Evolutionary conservation across 208 protist genomes (phyloP), one percentile per base, ranked within the genome.

Genomic region (Trypanosoma platydactyli): DNA sequence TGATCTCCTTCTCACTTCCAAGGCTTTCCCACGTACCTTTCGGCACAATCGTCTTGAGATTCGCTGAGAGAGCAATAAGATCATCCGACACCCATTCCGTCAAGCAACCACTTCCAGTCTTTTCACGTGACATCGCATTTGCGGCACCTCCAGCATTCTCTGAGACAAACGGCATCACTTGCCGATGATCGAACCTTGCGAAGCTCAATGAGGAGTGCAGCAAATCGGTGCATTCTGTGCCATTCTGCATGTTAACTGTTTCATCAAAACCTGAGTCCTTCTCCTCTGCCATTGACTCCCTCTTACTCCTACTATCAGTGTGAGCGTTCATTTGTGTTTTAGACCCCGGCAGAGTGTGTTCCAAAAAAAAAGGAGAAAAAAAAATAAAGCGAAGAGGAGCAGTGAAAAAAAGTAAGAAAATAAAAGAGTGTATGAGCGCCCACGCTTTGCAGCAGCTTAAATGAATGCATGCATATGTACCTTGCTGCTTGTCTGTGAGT

Each of bases 1-100:
- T 51, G 41, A 97, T 92, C 66, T 94, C 91, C 18, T 76, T 72
- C 70, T 96, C 91, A 58, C 86, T 94, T 50, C 88, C 88, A 20
- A 88, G 72, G 61, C 78, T 89, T 30, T 84, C 65, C 86, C 88
- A 96, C 0, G 74, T 86, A 2, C 89, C 86, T 24, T 84, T 79
- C 0, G 86, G 84, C 18, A 82, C 68, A 20, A 91, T 81, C 4
- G 84, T 84, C n/a, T 75, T 71, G 54, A 92, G 79, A 7, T 77
- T 29, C 22, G 82, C 69, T 0, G 89, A 73, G 15, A 95, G 53
- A 38, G 59, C 56, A 16, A 92, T 64, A 2, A 95, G 81, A 1
- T 84, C 76, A 41, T 87, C 67, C 0, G 89, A 90, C 38, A 95
- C 55, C 59, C 61, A 74, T 51, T 68, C 61, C 42, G 68, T 24